A percentile compares a stretch with the other conserved stretches of the same genome.
These are phyloP conservation scores for Exophiala bonariae DNA, from an alignment of 2,329 filamentous ascomycete species.

Conservation along the genomic window DNA sequence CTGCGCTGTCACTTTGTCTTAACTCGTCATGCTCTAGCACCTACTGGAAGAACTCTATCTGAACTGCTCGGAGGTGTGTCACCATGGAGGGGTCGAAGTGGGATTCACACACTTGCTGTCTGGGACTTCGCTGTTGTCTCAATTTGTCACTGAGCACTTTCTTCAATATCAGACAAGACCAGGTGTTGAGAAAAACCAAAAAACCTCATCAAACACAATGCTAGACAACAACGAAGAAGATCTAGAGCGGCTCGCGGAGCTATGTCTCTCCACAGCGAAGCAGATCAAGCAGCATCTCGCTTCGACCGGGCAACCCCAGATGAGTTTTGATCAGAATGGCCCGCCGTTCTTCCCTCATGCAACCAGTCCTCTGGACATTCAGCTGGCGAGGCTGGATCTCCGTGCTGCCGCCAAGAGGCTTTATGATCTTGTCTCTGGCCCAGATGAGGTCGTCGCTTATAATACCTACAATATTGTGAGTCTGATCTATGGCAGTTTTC, in stretches of 20 bases:
- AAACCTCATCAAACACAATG: conserved; percentile 5
- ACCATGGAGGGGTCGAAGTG: background rate
- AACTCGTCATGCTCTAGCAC: too few species aligned
- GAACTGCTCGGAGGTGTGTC: background rate
- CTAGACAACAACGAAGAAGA: conserved; percentile 19
- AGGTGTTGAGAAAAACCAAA: too few species aligned
- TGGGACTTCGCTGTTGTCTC: too few species aligned
- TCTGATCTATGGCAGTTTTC: too few species aligned
- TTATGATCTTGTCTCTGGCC: conserved; percentile 29
- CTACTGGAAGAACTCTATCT: too few species aligned
- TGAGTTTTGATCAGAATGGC: conserved; percentile 22
- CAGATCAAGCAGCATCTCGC: conserved; percentile 23
- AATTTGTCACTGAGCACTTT: too few species aligned
- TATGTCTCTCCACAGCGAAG: conserved; percentile 20
- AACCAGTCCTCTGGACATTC: conserved; percentile 18
- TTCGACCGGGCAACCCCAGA: conserved; percentile 14
- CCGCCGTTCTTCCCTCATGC: conserved; percentile 16
- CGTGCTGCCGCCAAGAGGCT: conserved; percentile 26
- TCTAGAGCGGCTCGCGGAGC: conserved; percentile 21
- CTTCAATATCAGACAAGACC: too few species aligned
- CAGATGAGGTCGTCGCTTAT: conserved; percentile 19
- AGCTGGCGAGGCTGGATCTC: conserved; percentile 23
- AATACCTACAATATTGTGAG: conserved; percentile 23
- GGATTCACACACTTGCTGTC: too few species aligned
- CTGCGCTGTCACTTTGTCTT: too few species aligned